These are phyloP conservation scores for Phytophthora cryptogea DNA, from an alignment of 352 stramenopile species.

Conservation along the genomic window DNA sequence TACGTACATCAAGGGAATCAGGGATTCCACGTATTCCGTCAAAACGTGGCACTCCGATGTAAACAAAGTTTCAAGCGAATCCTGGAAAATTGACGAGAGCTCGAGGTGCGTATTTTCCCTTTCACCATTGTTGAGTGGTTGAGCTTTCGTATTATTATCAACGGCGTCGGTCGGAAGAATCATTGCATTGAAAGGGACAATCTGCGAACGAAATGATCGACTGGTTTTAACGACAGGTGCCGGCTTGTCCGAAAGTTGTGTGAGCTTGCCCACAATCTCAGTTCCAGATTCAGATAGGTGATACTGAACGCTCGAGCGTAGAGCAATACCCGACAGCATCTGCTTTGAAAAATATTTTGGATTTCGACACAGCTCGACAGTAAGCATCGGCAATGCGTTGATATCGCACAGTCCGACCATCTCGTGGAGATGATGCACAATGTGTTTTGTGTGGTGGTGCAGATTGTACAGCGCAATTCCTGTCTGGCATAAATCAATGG, in stretches of 20 bases:
- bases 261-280: too few species aligned
- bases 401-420: not conserved
- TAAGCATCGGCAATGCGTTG: not conserved
- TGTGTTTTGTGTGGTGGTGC: not conserved
- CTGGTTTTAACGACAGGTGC: too few species aligned
- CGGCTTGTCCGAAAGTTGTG: too few species aligned
- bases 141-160: too few species aligned
- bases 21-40: conserved; percentile 35
- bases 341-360: not conserved
- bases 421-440: not conserved
- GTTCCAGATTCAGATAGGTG: not conserved
- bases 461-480: not conserved
- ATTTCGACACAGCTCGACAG: not conserved
- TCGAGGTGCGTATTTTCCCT: too few species aligned
- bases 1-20: conserved; percentile 35
- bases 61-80: conserved; percentile 15
- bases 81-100: not conserved
- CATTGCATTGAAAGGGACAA: not conserved
- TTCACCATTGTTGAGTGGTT: too few species aligned
- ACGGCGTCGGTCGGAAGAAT: not conserved
- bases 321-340: not conserved
- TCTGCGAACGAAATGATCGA: not conserved
- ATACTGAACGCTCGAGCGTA: not conserved
- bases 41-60: conserved; percentile 34
- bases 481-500: not conserved